phyloP scores from a whole-genome alignment of 2,329 filamentous ascomycete species.

The Pseudogymnoascus sp. region DNA sequence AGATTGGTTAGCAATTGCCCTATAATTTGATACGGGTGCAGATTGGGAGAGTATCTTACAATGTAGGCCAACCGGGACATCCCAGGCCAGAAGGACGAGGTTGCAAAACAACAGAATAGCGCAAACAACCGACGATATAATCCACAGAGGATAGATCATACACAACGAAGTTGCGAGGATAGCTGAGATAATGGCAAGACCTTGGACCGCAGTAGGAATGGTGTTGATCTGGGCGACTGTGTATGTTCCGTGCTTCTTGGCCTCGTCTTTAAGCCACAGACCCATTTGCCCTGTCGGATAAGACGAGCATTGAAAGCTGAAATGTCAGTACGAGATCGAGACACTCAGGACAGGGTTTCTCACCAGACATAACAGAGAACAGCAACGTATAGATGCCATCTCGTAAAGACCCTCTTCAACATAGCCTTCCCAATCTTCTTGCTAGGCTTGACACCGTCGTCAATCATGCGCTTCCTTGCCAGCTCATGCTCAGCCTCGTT shows the following conservation, averaged over 20 bases:
- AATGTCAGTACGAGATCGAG: background rate
- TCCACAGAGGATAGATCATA: constrained; percentile 33
- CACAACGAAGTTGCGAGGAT: constrained; percentile 29
- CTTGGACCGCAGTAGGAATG: constrained; percentile 23
- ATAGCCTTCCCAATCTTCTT: constrained; percentile 22
- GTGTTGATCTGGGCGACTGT: constrained; percentile 30
- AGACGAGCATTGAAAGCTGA: constrained; percentile 14
- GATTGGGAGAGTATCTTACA: constrained; percentile 15
- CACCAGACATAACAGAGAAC: constrained; percentile 24
- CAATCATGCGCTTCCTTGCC: constrained; percentile 22
- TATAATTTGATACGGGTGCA: background rate
- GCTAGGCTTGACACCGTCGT: constrained; percentile 15
- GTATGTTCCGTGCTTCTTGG: constrained; percentile 19
- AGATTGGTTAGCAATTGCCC: background rate
- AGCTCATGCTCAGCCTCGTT: constrained; percentile 20
- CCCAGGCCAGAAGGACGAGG: constrained; percentile 27
- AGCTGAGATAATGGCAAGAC: constrained; percentile 26
- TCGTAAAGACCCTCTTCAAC: constrained; percentile 26
- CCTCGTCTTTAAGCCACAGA: constrained; percentile 35
- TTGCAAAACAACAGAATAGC: constrained; percentile 23
- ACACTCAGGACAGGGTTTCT: background rate
- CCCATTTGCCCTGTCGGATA: constrained; percentile 24
- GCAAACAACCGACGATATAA: constrained; percentile 25
- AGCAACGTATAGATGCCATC: constrained; percentile 30
- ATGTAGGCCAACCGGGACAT: constrained; percentile 25